Percentiles rank a stretch among this genome's conserved stretches.
These are phyloP conservation scores for Zygnema cylindricum DNA, from an alignment of 139 green algal species.

Conservation along the genomic window DNA sequence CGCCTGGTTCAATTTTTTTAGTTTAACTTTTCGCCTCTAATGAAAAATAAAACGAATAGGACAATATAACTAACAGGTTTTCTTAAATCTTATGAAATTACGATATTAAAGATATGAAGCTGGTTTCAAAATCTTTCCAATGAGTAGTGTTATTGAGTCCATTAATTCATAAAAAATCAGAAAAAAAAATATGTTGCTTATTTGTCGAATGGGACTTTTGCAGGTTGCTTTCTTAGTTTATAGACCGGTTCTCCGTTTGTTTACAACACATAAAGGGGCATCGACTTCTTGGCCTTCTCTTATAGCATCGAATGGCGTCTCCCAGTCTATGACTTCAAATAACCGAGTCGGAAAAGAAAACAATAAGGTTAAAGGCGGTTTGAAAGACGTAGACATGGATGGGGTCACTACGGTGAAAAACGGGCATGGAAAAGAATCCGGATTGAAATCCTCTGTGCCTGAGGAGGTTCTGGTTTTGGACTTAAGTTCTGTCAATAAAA, in stretches of 20 bases:
- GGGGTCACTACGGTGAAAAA: conserved; percentile 24
- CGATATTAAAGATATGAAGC: no score
- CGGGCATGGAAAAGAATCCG: not conserved
- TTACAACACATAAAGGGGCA: conserved; percentile 24
- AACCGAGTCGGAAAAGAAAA: not conserved
- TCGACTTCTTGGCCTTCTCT: not conserved
- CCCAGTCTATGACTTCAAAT: not conserved
- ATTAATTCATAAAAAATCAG: no score
- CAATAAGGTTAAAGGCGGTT: conserved; percentile 46
- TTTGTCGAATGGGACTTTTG: conserved; percentile 14
- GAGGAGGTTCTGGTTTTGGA: not conserved
- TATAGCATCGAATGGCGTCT: not conserved
- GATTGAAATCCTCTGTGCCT: not conserved
- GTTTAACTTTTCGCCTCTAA: no score
- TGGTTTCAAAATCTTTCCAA: no score
- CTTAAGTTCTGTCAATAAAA: not conserved
- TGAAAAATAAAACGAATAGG: no score
- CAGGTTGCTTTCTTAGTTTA: conserved; percentile 70
- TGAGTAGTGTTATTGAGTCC: no score
- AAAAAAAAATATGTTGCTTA: no score
- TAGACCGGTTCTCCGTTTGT: conserved; percentile 68
- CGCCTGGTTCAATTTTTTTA: no score
- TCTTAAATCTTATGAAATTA: no score
- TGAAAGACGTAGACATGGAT: conserved; percentile 23
- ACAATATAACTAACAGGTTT: no score